Evolutionary conservation across 2,329 filamentous ascomycete species (phyloP).

Genomic region (Mycogone perniciosa): DNA sequence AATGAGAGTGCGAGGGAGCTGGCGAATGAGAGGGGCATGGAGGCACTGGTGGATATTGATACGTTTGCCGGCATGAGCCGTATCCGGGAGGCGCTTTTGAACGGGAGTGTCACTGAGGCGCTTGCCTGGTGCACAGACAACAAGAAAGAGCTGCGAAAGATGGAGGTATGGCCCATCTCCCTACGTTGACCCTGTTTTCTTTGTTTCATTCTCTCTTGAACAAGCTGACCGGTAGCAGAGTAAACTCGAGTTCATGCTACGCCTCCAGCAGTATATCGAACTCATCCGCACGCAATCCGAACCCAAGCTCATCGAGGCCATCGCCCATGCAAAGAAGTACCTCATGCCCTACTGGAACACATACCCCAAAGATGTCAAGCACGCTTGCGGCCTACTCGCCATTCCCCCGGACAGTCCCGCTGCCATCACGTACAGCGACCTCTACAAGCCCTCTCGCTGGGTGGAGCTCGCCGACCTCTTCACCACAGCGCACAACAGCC

Average conservation of each 20-base stretch:
- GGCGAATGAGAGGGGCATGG: conserved; percentile 67
- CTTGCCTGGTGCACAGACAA: conserved; percentile 90
- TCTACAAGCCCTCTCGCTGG: conserved; percentile 75
- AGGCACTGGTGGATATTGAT: conserved; percentile 78
- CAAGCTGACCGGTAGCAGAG: conserved; percentile 42
- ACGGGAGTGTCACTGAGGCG: conserved; percentile 68
- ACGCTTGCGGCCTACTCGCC: conserved; percentile 75
- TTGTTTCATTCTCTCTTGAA: conserved; percentile 3
- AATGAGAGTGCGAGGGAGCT: conserved; percentile 68
- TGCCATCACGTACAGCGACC: conserved; percentile 38
- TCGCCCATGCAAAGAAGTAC: conserved; percentile 75
- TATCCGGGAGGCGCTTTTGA: conserved; percentile 66
- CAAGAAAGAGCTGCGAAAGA: conserved; percentile 84
- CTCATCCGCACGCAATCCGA: conserved; percentile 64
- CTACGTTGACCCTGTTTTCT: background rate
- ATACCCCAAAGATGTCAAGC: conserved; percentile 61
- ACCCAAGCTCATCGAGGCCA: conserved; percentile 66
- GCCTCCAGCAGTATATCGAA: conserved; percentile 93
- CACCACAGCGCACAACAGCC: conserved; percentile 75
- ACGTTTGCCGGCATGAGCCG: conserved; percentile 78
- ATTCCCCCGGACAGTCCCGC: conserved; percentile 51
- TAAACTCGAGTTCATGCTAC: conserved; percentile 85
- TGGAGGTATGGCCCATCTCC: conserved; percentile 51
- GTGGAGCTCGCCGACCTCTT: conserved; percentile 70
- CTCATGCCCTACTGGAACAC: conserved; percentile 63